Base-by-base conservation (phyloP, 768 basidiomycete species). In the Suillus cothurnatus region DNA sequence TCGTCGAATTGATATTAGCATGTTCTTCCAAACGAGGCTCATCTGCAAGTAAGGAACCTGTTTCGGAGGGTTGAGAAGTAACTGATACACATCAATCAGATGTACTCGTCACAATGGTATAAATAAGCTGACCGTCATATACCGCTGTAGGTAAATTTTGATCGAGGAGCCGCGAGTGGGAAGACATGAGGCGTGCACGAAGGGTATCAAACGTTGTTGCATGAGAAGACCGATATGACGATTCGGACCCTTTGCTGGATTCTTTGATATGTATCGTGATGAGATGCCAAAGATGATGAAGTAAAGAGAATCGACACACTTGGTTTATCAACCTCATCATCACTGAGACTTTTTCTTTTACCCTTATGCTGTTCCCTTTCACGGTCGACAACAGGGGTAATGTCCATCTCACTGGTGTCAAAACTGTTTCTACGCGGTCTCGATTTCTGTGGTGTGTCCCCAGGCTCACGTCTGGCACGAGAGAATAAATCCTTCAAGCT, bases 401-500 rank as follows among this genome's bases (percentile, higher is more conserved):
- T 78, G 62, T 90, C 88, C 47, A 85, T 83, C 62, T 88, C 87
- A 69, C 88, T 88, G 8, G 75, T 71, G 69, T 86, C 86, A 57
- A 88, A 80, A 71, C 87, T 90, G 69, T 85, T 88, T 72, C 86
- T 77, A 62, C 86, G 77, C n/a, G 63, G 73, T 67, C 79, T 71
- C 19, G 69, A 70, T 73, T 88, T 91, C 71, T 83, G 81, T 2
- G 91, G 88, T 6, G 88, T 90, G 68, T 85, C 82, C 3, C 85
- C 88, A 1, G 89, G 83, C 26, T 89, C 87, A 45, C 87, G 85
- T 56, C 87, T 78, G 2, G 87, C 89, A 63, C 81, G 82, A n/a
- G 85, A 85, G 71, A 93, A 91, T 36, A 93, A 79, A 64, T 86
- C 82, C 71, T 82, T 89, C 55, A 92, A 71, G 72, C 82, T 88